phyloP scores from a whole-genome alignment of 2,329 filamentous ascomycete species.

The Penicillium sp. region DNA sequence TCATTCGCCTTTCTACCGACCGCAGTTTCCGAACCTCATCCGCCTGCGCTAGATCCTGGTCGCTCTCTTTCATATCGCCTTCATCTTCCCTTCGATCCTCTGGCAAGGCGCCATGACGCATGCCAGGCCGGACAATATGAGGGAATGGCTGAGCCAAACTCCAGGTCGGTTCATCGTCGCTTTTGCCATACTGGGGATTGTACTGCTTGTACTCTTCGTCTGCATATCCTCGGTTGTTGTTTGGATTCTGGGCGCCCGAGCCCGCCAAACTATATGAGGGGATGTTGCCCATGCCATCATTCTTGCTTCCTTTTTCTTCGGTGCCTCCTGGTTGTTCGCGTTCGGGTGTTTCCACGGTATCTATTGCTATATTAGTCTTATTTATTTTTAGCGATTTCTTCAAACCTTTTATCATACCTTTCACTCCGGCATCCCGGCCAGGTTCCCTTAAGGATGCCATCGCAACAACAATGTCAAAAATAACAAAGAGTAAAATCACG shows the following conservation, averaged over 20 bases:
- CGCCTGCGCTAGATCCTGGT: neutral
- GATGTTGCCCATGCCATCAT: constrained; percentile 7
- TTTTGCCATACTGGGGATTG: constrained; percentile 45
- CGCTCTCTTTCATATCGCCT: constrained; percentile 1
- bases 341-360: neutral
- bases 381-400: neutral
- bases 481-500: too few species aligned
- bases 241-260: constrained; percentile 8
- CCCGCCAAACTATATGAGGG: constrained; percentile 12
- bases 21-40: neutral
- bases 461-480: too few species aligned
- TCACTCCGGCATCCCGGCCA: neutral
- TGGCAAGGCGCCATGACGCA: constrained; percentile 24
- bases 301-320: constrained; percentile 11
- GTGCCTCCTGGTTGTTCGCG: constrained; percentile 4
- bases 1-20: neutral
- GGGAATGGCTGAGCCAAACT: constrained; percentile 44
- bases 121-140: constrained; percentile 43
- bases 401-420: neutral
- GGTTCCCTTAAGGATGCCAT: neutral
- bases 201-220: constrained; percentile 22
- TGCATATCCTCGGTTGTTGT: constrained; percentile 1
- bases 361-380: neutral
- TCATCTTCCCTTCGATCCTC: constrained; percentile 11
- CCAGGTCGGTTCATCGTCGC: constrained; percentile 41